Percentiles rank a stretch among this genome's conserved stretches.
These are phyloP conservation scores for Aciculoconidium aculeatum DNA, from an alignment of 805 yeast species.

Conservation along the genomic window DNA sequence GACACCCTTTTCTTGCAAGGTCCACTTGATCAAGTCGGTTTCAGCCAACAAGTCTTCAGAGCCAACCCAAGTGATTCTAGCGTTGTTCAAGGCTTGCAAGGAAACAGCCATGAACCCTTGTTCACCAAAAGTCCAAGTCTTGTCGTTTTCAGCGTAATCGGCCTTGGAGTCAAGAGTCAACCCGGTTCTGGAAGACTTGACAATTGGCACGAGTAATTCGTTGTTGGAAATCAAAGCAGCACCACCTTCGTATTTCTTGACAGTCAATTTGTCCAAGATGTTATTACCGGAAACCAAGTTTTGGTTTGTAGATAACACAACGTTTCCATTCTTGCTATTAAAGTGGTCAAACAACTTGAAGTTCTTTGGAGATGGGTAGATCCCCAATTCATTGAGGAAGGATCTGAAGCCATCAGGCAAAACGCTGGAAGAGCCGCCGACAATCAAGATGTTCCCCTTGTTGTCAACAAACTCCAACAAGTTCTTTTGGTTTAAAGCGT, in stretches of 20 bases:
- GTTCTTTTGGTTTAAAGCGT: slow-evolving; percentile 24
- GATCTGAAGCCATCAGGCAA: slow-evolving; percentile 45
- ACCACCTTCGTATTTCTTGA: slow-evolving; percentile 39
- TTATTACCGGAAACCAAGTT: slow-evolving; percentile 17
- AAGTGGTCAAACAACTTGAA: slow-evolving; percentile 65
- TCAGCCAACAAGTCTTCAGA: slow-evolving; percentile 44
- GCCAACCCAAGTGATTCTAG: slow-evolving; percentile 83
- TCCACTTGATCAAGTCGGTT: slow-evolving; percentile 49
- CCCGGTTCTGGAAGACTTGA: slow-evolving; percentile 63
- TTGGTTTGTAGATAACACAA: slow-evolving; percentile 25
- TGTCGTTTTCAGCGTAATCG: slow-evolving; percentile 34
- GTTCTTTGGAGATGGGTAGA: slow-evolving; percentile 75
- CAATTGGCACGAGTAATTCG: slow-evolving; percentile 63
- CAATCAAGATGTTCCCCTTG: slow-evolving; percentile 72
- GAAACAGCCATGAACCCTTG: slow-evolving; percentile 74
- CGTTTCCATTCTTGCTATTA: slow-evolving; percentile 21
- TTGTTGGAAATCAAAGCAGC: slow-evolving; percentile 68
- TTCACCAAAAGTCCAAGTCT: slow-evolving; percentile 73
- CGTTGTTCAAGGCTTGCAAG: slow-evolving; percentile 73
- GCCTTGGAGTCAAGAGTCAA: slow-evolving; percentile 42
- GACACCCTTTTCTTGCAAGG: slow-evolving; percentile 62
- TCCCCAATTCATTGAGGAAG: slow-evolving; percentile 75
- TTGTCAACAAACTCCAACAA: slow-evolving; percentile 55
- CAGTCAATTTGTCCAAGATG: slow-evolving; percentile 5
- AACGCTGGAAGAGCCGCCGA: slow-evolving; percentile 41